These are phyloP conservation scores for Trypanosoma avium DNA, from an alignment of 208 protist genomes.

Conservation along the genomic window DNA sequence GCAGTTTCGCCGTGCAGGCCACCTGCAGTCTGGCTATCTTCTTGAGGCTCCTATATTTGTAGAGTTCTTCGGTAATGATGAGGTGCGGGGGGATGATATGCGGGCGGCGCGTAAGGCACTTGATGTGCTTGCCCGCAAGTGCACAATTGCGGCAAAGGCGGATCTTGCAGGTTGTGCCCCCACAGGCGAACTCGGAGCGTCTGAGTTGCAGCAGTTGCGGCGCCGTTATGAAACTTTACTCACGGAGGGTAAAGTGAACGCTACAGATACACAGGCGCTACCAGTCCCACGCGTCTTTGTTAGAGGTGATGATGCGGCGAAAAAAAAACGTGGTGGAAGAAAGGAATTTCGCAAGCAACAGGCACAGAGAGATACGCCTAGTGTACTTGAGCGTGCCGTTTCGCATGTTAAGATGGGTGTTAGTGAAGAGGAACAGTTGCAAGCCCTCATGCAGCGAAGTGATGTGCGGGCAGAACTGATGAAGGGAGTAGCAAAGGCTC, in stretches of 20 bases:
- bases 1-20: slow-evolving; percentile 29
- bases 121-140: slow-evolving; percentile 64
- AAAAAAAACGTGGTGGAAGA: slow-evolving; percentile 62
- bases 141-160: slow-evolving; percentile 50
- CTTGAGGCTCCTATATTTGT: slow-evolving; percentile 58
- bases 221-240: slow-evolving; percentile 48
- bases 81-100: slow-evolving; percentile 33
- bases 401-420: slow-evolving; percentile 82
- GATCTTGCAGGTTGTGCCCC: slow-evolving; percentile 43
- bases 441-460: slow-evolving; percentile 57
- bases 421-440: slow-evolving; percentile 81
- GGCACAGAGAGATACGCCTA: slow-evolving; percentile 45
- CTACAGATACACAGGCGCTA: slow-evolving; percentile 75
- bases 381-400: slow-evolving; percentile 63
- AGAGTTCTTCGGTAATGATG: slow-evolving; percentile 61
- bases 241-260: slow-evolving; percentile 68
- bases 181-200: slow-evolving; percentile 45
- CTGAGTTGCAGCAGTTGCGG: slow-evolving; percentile 47
- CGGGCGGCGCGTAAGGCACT: slow-evolving; percentile 69
- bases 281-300: slow-evolving; percentile 66
- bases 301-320: slow-evolving; percentile 41
- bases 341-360: slow-evolving; percentile 59
- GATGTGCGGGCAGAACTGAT: slow-evolving; percentile 61
- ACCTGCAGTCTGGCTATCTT: slow-evolving; percentile 61
- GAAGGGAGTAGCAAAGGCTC: slow-evolving; percentile 47